Evolutionary conservation across 2,329 filamentous ascomycete genomes (phyloP).

Genomic region (Botrytis tulipae): DNA sequence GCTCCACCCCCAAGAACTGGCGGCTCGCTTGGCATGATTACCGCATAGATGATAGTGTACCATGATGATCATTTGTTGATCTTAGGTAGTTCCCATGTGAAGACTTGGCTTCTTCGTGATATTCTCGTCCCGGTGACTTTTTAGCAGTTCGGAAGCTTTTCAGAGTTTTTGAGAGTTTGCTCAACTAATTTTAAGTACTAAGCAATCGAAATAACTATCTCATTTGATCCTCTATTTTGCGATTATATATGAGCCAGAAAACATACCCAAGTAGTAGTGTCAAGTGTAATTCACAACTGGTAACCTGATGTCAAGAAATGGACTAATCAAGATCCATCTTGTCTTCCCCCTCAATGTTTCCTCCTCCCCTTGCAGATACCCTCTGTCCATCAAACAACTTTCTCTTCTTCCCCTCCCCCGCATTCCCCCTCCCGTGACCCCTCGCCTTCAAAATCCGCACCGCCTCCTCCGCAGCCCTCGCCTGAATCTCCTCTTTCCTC

Average conservation of each 20-base stretch:
- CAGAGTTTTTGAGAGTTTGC: background rate
- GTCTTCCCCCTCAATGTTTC: background rate
- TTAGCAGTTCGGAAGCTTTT: background rate
- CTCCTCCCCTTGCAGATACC: background rate
- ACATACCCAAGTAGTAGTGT: too few relatives aligned
- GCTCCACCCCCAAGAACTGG: background rate
- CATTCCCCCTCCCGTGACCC: background rate
- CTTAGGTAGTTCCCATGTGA: background rate
- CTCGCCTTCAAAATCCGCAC: constrained; percentile 39
- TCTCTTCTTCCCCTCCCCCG: background rate
- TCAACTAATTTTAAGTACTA: too few relatives aligned
- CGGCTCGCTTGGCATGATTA: background rate
- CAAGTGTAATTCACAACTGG: background rate
- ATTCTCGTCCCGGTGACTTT: background rate
- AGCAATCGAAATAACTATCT: too few relatives aligned
- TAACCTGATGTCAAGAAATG: background rate
- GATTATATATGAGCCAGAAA: too few relatives aligned
- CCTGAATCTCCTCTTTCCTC: constrained; percentile 52
- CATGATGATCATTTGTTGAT: background rate
- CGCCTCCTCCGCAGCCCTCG: constrained; percentile 54
- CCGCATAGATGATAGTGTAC: background rate
- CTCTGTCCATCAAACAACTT: background rate
- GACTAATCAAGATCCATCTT: background rate
- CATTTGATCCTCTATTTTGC: background rate
- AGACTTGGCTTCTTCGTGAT: background rate